Percentiles rank a stretch among this genome's conserved stretches.
phyloP scores from a whole-genome alignment of 192 early-diverging fungal genomes.

The Polychytrium aggregatum region DNA sequence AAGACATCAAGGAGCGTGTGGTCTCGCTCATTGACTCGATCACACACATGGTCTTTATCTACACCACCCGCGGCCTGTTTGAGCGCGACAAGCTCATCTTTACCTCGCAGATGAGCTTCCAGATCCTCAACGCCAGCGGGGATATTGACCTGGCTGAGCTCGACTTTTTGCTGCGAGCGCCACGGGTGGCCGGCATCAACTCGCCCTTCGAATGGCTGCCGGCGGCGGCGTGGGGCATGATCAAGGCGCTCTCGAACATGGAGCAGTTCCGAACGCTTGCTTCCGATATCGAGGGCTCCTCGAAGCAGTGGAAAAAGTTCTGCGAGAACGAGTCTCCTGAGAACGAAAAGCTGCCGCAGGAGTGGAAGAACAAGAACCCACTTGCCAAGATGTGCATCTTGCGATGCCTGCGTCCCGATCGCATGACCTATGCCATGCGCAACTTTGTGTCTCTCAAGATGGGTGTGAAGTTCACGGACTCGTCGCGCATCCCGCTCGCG shows the following conservation, averaged over 20 bases:
- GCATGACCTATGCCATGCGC: constrained; percentile 52
- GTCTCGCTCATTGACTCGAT: constrained; percentile 46
- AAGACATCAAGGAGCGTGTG: constrained; percentile 53
- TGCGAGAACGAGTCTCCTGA: constrained; percentile 54
- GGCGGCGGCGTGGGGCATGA: constrained; percentile 38
- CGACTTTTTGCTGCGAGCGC: constrained; percentile 47
- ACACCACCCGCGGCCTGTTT: constrained; percentile 53
- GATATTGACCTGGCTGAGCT: constrained; percentile 47
- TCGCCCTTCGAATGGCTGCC: constrained; percentile 52
- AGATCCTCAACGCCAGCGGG: constrained; percentile 39
- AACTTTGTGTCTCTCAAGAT: constrained; percentile 49
- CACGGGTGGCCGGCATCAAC: constrained; percentile 28
- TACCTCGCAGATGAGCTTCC: constrained; percentile 56
- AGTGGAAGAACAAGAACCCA: constrained; percentile 58
- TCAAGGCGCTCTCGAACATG: constrained; percentile 45
- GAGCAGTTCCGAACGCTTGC: constrained; percentile 44
- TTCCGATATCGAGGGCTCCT: constrained; percentile 51
- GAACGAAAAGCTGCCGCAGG: constrained; percentile 55
- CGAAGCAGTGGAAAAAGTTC: constrained; percentile 60
- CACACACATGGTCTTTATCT: constrained; percentile 49
- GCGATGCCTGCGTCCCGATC: constrained; percentile 46
- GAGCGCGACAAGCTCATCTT: constrained; percentile 56
- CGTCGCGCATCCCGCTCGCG: constrained; percentile 35
- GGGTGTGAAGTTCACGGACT: constrained; percentile 46
- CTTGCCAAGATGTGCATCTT: constrained; percentile 55